phyloP scores from a whole-genome alignment of 257 asterid species.

The Solanum arcanum region DNA sequence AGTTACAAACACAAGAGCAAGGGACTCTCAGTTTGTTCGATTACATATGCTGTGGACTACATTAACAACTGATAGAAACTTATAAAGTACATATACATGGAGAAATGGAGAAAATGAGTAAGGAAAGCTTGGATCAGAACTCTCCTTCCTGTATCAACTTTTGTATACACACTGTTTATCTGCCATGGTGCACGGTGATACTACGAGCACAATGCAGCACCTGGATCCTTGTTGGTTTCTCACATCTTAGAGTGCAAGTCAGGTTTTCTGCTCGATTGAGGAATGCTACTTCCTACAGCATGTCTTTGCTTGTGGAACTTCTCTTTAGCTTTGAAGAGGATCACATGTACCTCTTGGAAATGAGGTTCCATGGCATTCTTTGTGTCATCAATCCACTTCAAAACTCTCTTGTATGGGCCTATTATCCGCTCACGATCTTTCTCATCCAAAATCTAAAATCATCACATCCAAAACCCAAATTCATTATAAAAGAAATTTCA shows the following conservation, averaged over 20 bases:
- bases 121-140: neutral
- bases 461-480: slow-evolving; percentile 35
- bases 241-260: slow-evolving; percentile 28
- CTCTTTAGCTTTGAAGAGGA: slow-evolving; percentile 35
- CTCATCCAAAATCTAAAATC: slow-evolving; percentile 17
- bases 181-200: neutral
- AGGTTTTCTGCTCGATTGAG: neutral
- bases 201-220: neutral
- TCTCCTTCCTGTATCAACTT: neutral
- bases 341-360: slow-evolving; percentile 53
- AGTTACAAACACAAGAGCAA: neutral
- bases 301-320: slow-evolving; percentile 19
- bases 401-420: slow-evolving; percentile 40
- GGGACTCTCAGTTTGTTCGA: neutral
- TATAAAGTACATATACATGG: neutral
- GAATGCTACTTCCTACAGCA: slow-evolving; percentile 1
- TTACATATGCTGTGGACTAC: neutral
- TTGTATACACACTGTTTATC: neutral
- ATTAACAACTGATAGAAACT: neutral
- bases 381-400: slow-evolving; percentile 52
- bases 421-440: slow-evolving; percentile 44
- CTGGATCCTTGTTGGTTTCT: neutral
- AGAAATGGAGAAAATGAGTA: neutral
- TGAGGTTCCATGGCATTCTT: slow-evolving; percentile 53
- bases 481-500: neutral